phyloP scores from a whole-genome alignment of 306 rosid genomes.

The Oemleria cerasiformis region DNA sequence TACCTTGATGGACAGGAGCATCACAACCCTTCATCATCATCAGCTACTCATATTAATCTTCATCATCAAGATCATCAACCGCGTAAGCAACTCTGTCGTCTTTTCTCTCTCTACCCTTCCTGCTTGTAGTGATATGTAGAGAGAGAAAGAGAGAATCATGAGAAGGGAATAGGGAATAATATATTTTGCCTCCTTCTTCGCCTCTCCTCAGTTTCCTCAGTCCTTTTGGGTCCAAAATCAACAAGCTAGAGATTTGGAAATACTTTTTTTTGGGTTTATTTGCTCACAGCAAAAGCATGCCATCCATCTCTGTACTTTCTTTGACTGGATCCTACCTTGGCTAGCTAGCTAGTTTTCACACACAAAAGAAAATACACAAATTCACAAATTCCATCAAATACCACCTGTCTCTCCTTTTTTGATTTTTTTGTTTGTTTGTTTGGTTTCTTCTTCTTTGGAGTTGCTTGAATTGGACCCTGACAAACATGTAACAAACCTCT shows the following conservation, averaged over 20 bases:
- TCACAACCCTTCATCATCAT: slow-evolving; percentile 39
- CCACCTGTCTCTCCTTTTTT: not conserved
- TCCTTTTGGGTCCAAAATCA: slow-evolving; percentile 33
- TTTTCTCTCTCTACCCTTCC: not conserved
- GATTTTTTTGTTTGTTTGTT: not conserved
- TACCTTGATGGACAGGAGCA: slow-evolving; percentile 79
- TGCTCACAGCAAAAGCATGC: slow-evolving; percentile 52
- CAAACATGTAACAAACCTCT: slow-evolving; percentile 14
- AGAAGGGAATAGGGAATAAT: slow-evolving; percentile 17
- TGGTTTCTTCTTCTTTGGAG: slow-evolving; percentile 2
- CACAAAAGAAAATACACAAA: not conserved
- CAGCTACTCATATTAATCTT: slow-evolving; percentile 31
- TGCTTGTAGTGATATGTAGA: not conserved
- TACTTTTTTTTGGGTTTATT: slow-evolving; percentile 18
- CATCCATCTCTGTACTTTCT: slow-evolving; percentile 3
- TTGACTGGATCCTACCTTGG: not conserved
- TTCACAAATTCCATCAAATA: not conserved
- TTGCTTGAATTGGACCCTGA: slow-evolving; percentile 6
- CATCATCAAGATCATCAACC: slow-evolving; percentile 62
- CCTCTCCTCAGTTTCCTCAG: slow-evolving; percentile 26
- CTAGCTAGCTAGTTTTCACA: not conserved
- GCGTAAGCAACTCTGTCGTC: slow-evolving; percentile 45
- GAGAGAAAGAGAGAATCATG: slow-evolving; percentile 14
- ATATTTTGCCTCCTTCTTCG: slow-evolving; percentile 15
- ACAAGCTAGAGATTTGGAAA: not conserved